Base-by-base conservation (phyloP, 2,329 filamentous ascomycete species). In the Phialocephala sp. region DNA sequence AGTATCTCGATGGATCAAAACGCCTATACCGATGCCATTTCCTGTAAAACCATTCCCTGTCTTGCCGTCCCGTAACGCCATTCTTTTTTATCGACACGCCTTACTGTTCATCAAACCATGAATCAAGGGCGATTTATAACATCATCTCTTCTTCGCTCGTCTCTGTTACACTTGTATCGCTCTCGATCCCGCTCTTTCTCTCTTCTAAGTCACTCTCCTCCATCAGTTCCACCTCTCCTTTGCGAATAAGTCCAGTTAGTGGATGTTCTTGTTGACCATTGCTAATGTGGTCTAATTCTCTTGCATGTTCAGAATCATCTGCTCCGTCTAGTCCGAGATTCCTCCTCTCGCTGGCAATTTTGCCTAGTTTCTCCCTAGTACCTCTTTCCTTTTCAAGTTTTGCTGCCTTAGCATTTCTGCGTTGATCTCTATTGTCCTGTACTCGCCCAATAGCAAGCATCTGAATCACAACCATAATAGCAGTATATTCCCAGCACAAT, bases 401-500 rank as follows among this genome's bases (percentile, higher is more conserved):
- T 32, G 68, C 70, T 41, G 68, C 66, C 62, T 67, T 71, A 20
- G 68, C 68, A 37, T 60, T 68, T 63, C 68, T 71, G 60, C 68
- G 71, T 47, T 59, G 63, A 18, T 67, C 54, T 43, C 75, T 68
- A 52, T 73, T 75, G 11, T 73, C 72, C 27, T 59, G 66, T 6
- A 78, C 73, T 45, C 69, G 72, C 39, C 72, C 76, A 66, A 77
- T 78, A 2, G 75, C 76, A 22, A 76, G 66, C 35, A 79, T 64
- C 60, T 80, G 78, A 9, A 78, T 64, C 11, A 75, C 65, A 8
- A 80, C 77, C 75, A 80, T 79, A 56, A 79, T 59, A 12, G 72
- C 68, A 22, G 78, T 79, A 64, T 79, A 80, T 43, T 72, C 71
- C 76, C 76, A 79, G 62, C 78, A 79, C n/a, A 79, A 64, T 14